A percentile compares a stretch with the other conserved stretches of the same genome.
Conservation (phyloP, 768 basidiomycete genomes). For the Russula griseocarnosa region DNA sequence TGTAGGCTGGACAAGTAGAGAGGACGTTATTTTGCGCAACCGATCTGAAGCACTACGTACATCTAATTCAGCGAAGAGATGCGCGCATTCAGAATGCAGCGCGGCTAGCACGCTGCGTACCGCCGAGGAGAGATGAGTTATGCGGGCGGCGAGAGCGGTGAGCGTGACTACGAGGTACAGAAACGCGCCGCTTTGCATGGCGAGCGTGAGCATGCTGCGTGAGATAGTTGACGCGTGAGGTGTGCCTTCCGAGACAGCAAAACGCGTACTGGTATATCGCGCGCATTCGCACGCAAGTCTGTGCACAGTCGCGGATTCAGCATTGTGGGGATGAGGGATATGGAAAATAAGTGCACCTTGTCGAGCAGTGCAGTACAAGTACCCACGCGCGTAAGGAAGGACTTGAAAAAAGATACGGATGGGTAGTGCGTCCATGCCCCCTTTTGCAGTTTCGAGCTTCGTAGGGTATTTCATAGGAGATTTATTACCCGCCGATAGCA, state of each 20-base stretch:
- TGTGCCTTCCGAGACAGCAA: neutral
- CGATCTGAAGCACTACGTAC: slow-evolving; percentile 11
- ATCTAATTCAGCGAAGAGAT: slow-evolving; percentile 8
- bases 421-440: slow-evolving; percentile 65
- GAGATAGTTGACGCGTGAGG: slow-evolving; percentile 1
- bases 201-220: slow-evolving; percentile 53
- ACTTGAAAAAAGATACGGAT: slow-evolving; percentile 35
- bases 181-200: slow-evolving; percentile 72
- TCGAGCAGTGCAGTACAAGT: slow-evolving; percentile 41
- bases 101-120: slow-evolving; percentile 4
- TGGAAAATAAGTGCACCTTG: slow-evolving; percentile 39
- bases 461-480: neutral
- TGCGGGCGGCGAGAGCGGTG: slow-evolving; percentile 56
- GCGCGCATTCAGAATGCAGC: slow-evolving; percentile 13
- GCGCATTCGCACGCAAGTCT: slow-evolving; percentile 48
- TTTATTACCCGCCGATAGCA: neutral
- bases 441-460: slow-evolving; percentile 51
- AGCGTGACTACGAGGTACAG: slow-evolving; percentile 62
- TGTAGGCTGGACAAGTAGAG: neutral
- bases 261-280: slow-evolving; percentile 49
- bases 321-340: neutral
- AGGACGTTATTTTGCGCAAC: neutral
- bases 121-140: slow-evolving; percentile 32
- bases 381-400: slow-evolving; percentile 38
- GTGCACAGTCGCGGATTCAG: neutral